Evolutionary conservation across 2,329 filamentous ascomycete species (phyloP).

Genomic region (Monilinia aucupariae): DNA sequence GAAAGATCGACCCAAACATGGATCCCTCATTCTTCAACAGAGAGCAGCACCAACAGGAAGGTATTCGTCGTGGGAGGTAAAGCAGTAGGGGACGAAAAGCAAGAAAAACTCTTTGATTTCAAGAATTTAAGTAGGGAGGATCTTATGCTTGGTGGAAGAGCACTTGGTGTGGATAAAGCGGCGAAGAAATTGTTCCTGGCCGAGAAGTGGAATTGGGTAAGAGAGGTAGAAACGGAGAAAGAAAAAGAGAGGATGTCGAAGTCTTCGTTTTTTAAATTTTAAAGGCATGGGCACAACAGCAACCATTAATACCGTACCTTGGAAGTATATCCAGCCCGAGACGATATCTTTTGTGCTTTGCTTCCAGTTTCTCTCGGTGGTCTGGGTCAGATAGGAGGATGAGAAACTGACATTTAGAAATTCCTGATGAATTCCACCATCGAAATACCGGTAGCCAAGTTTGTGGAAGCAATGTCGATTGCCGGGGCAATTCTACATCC

Average conservation of each 20-base stretch:
- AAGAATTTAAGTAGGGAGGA: slow-evolving; percentile 46
- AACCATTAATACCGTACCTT: not conserved
- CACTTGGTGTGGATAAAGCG: slow-evolving; percentile 47
- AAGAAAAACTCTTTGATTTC: slow-evolving; percentile 34
- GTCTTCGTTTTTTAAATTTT: slow-evolving; percentile 16
- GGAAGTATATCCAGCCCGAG: not conserved
- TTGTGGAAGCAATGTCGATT: not conserved
- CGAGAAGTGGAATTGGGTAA: slow-evolving; percentile 53
- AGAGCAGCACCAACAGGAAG: slow-evolving; percentile 14
- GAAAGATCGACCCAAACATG: slow-evolving; percentile 29
- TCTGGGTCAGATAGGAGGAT: not conserved
- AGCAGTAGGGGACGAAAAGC: slow-evolving; percentile 21
- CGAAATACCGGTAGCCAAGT: not conserved
- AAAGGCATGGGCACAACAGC: not conserved
- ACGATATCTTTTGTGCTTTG: not conserved
- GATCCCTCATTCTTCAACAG: slow-evolving; percentile 15
- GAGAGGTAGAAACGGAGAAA: slow-evolving; percentile 13
- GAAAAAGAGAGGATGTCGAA: slow-evolving; percentile 21
- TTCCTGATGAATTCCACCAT: not conserved
- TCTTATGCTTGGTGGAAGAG: slow-evolving; percentile 45
- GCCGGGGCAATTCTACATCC: slow-evolving; percentile 3
- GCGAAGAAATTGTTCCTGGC: slow-evolving; percentile 52
- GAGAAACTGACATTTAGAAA: not conserved
- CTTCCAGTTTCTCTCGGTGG: not conserved
- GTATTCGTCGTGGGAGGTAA: slow-evolving; percentile 26